These are phyloP conservation scores for Tanozyma kutaoensis DNA, from an alignment of 805 yeast genomes.

Conservation along the genomic window DNA sequence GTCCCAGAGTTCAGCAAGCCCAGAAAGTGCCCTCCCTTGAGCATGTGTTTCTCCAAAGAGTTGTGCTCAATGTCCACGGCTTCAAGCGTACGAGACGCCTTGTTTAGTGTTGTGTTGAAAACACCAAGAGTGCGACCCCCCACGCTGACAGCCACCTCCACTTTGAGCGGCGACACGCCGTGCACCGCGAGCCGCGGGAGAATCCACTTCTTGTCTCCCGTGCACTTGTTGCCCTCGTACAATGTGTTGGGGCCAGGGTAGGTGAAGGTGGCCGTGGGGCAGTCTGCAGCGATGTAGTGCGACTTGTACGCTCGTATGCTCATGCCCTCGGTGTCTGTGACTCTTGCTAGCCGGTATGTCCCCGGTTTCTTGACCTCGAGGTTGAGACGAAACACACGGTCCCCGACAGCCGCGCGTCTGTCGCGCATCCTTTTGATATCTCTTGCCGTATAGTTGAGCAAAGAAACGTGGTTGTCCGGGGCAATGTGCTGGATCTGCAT, in stretches of 20 bases:
- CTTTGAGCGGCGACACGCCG: constrained; percentile 63
- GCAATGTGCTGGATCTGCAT: constrained; percentile 53
- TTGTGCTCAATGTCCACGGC: constrained; percentile 14
- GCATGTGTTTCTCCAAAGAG: constrained; percentile 19
- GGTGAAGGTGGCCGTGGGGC: constrained; percentile 59
- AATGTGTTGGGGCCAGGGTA: constrained; percentile 15
- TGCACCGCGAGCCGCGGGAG: constrained; percentile 37
- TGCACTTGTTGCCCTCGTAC: constrained; percentile 38
- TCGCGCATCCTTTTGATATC: constrained; percentile 35
- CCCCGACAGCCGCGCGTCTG: too few relatives aligned
- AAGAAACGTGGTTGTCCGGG: constrained; percentile 33
- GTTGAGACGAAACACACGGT: constrained; percentile 42
- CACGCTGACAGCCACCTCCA: constrained; percentile 12
- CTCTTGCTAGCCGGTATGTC: constrained; percentile 54
- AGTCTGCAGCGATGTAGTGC: constrained; percentile 52
- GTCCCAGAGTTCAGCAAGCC: constrained; percentile 7
- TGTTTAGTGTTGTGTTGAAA: constrained; percentile 11
- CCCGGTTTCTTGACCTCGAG: constrained; percentile 64
- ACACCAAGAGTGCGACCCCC: constrained; percentile 11
- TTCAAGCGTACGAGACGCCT: constrained; percentile 22
- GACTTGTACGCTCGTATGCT: constrained; percentile 48
- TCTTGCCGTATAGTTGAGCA: constrained; percentile 40
- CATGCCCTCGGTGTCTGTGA: constrained; percentile 50
- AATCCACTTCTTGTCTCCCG: constrained; percentile 12
- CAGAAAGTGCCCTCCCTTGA: constrained; percentile 13